A percentile compares a stretch with the other conserved stretches of the same genome.
Conservation (phyloP, 108 stramenopile genomes). For the Conticribra guillardii region DNA sequence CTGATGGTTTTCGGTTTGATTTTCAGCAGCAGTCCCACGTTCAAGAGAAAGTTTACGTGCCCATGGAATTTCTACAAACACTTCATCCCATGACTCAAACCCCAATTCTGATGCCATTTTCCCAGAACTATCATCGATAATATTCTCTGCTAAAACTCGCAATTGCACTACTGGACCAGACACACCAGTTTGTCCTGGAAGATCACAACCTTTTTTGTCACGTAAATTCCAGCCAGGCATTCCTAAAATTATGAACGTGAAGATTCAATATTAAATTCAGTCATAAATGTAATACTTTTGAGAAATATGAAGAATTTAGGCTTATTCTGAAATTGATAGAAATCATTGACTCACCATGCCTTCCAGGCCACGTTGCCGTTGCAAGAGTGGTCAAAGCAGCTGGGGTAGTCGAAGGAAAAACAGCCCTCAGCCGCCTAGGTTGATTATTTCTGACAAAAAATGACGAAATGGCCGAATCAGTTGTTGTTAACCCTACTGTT, state of each 20-base stretch:
- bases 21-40: no score
- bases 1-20: background rate
- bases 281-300: background rate
- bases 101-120: constrained; percentile 24
- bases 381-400: constrained; percentile 40
- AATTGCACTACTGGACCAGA: constrained; percentile 30
- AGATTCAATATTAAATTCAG: background rate
- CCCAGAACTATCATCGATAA: constrained; percentile 30
- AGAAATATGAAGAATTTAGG: background rate
- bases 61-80: constrained; percentile 45
- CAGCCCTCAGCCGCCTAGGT: constrained; percentile 24
- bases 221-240: constrained; percentile 48
- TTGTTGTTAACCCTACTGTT: background rate
- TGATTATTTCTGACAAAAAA: constrained; percentile 26
- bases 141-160: constrained; percentile 20
- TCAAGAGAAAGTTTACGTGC: constrained; percentile 12
- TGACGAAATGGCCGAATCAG: background rate
- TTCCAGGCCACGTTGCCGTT: constrained; percentile 36
- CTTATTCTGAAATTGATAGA: background rate
- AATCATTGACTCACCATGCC: constrained; percentile 7
- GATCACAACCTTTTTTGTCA: constrained; percentile 37
- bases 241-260: constrained; percentile 6
- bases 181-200: constrained; percentile 18
- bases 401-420: constrained; percentile 43
- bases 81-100: constrained; percentile 32